phyloP scores from a whole-genome alignment of 2,329 filamentous ascomycete genomes.

The Parastagonospora avenae region DNA sequence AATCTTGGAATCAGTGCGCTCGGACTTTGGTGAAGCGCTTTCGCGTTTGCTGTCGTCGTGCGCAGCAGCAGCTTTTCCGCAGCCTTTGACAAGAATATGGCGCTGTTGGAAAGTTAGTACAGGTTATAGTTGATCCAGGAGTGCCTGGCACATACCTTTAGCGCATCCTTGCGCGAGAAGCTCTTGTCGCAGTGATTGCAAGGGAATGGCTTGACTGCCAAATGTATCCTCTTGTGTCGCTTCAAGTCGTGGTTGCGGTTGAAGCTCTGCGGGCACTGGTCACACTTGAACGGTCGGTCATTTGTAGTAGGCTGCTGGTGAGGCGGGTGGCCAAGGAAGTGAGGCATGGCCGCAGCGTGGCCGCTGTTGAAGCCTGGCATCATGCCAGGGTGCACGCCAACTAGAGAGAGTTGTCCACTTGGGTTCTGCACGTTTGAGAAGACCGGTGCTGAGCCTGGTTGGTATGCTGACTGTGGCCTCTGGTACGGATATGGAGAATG shows the following conservation, averaged over 20 bases:
- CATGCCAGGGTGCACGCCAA: conserved; percentile 65
- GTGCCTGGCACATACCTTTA: conserved; percentile 73
- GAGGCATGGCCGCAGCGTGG: conserved; percentile 69
- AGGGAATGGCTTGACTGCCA: conserved; percentile 94
- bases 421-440: conserved; percentile 81
- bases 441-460: conserved; percentile 65
- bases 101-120: conserved; percentile 50
- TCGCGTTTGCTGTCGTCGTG: conserved; percentile 42
- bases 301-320: conserved; percentile 61
- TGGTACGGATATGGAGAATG: conserved; percentile 55
- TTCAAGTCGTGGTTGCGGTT: conserved; percentile 97
- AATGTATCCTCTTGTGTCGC: conserved; percentile 91
- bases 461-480: conserved; percentile 47
- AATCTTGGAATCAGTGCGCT: conserved; percentile 36
- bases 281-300: conserved; percentile 93
- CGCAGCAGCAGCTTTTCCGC: conserved; percentile 57
- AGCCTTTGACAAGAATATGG: conserved; percentile 71
- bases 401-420: conserved; percentile 71
- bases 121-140: conserved; percentile 40
- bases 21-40: conserved; percentile 40
- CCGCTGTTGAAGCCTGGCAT: conserved; percentile 64
- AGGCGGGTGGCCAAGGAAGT: conserved; percentile 59
- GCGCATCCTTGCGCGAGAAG: conserved; percentile 93
- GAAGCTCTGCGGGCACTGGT: conserved; percentile 90
- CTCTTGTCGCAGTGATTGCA: conserved; percentile 93